Evolutionary conservation across 2,329 filamentous ascomycete genomes (phyloP).

Genomic region (Penicillium italicum): DNA sequence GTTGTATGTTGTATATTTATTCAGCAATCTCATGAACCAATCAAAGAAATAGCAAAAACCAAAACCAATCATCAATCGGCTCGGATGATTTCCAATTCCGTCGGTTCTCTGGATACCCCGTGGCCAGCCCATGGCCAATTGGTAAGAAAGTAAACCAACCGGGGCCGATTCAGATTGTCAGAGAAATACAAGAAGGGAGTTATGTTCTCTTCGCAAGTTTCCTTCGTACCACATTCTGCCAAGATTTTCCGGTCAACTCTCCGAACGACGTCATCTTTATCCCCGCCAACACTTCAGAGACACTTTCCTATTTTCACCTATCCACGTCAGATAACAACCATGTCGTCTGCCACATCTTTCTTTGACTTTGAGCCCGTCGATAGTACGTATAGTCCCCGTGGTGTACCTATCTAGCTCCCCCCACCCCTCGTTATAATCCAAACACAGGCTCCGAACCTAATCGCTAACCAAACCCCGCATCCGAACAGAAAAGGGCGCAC

Average conservation of each 20-base stretch:
- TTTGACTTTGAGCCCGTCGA: slow-evolving; percentile 59
- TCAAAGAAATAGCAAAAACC: slow-evolving; percentile 4
- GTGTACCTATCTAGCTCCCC: neutral
- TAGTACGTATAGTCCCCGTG: slow-evolving; percentile 42
- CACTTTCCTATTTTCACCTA: neutral
- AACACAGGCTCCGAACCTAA: neutral
- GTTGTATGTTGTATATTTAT: neutral
- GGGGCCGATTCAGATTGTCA: slow-evolving; percentile 6
- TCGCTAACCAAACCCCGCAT: slow-evolving; percentile 6
- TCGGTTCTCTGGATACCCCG: slow-evolving; percentile 13
- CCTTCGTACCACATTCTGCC: neutral
- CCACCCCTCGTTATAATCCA: neutral
- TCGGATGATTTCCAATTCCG: slow-evolving; percentile 8
- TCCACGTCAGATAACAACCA: slow-evolving; percentile 32
- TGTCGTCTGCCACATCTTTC: slow-evolving; percentile 57
- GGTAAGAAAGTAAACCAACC: slow-evolving; percentile 14
- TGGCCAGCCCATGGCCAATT: slow-evolving; percentile 18
- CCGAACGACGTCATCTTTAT: slow-evolving; percentile 17
- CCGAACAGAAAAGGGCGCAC: slow-evolving; percentile 64
- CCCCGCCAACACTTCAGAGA: slow-evolving; percentile 1
- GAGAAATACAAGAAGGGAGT: slow-evolving; percentile 12
- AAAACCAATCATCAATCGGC: slow-evolving; percentile 4
- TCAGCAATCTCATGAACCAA: slow-evolving; percentile 7
- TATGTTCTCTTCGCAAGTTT: slow-evolving; percentile 1
- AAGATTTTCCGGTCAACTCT: slow-evolving; percentile 2